Evolutionary conservation across 805 yeast genomes (phyloP).

Genomic region (Candida namnaoensis): DNA sequence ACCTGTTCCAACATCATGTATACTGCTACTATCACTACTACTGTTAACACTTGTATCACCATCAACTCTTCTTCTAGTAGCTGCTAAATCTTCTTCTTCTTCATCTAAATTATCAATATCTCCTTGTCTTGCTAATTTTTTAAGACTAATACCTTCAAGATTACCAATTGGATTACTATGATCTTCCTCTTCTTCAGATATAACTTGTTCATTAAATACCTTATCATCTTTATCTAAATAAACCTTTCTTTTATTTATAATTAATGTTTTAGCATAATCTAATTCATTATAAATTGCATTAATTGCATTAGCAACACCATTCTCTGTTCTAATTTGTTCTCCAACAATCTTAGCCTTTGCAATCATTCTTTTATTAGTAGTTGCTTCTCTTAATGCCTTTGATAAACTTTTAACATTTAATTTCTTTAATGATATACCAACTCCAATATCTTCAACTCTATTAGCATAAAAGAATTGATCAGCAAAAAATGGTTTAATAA

Average conservation of each 20-base stretch:
- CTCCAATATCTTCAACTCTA: slow-evolving; percentile 84
- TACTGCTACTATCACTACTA: no score
- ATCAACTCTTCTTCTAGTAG: no score
- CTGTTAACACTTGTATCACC: no score
- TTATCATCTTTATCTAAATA: slow-evolving; percentile 5
- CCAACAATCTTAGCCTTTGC: slow-evolving; percentile 61
- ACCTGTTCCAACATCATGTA: no score
- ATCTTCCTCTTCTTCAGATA: not conserved
- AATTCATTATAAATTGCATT: slow-evolving; percentile 70
- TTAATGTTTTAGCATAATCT: slow-evolving; percentile 62
- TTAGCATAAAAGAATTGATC: slow-evolving; percentile 91
- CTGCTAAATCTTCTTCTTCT: not conserved
- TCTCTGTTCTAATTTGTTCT: slow-evolving; percentile 54
- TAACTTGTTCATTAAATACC: not conserved
- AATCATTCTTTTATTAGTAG: slow-evolving; percentile 58
- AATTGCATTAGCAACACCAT: slow-evolving; percentile 76
- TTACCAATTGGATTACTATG: not conserved
- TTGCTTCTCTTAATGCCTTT: slow-evolving; percentile 61
- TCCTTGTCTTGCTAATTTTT: not conserved
- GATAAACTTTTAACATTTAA: slow-evolving; percentile 56
- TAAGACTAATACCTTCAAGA: not conserved
- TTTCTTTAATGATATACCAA: slow-evolving; percentile 63
- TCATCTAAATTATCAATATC: no score
- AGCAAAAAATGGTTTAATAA: slow-evolving; percentile 92
- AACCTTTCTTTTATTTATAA: slow-evolving; percentile 32